These are phyloP conservation scores for Rhodomyrtus tomentosa DNA, from an alignment of 345 rosid genomes.

Conservation along the genomic window DNA sequence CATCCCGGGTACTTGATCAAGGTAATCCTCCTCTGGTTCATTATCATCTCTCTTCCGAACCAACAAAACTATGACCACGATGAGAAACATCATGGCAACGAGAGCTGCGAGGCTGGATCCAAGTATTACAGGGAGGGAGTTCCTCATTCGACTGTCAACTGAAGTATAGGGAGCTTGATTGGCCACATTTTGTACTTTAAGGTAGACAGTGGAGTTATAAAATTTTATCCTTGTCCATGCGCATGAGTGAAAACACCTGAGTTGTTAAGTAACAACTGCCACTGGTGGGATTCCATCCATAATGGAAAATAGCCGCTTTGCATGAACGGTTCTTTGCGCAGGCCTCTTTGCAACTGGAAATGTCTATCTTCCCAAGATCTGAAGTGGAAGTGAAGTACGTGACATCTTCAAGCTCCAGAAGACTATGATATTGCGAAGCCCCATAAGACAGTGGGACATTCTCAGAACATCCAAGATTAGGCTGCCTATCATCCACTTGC, in stretches of 20 bases:
- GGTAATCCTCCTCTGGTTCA: background rate
- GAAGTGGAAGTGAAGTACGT: background rate
- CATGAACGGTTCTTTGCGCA: constrained; percentile 15
- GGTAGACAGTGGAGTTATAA: background rate
- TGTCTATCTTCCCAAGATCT: background rate
- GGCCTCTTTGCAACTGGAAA: constrained; percentile 2
- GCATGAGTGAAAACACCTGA: constrained; percentile 3
- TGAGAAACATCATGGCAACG: background rate
- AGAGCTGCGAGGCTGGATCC: background rate
- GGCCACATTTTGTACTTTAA: constrained; percentile 1
- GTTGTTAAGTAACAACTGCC: constrained; percentile 2
- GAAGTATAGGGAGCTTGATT: background rate
- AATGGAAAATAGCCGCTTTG: constrained; percentile 14
- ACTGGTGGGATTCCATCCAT: background rate
- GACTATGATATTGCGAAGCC: background rate
- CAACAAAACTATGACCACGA: background rate
- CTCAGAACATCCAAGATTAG: background rate
- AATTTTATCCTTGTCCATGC: background rate
- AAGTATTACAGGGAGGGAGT: background rate
- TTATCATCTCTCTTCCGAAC: background rate
- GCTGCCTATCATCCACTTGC: background rate
- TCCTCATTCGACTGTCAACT: background rate
- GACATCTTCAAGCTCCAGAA: background rate
- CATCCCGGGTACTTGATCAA: background rate
- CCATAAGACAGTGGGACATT: background rate